Conservation (phyloP, 192 early-diverging fungal species). For the Podila minutissima region DNA sequence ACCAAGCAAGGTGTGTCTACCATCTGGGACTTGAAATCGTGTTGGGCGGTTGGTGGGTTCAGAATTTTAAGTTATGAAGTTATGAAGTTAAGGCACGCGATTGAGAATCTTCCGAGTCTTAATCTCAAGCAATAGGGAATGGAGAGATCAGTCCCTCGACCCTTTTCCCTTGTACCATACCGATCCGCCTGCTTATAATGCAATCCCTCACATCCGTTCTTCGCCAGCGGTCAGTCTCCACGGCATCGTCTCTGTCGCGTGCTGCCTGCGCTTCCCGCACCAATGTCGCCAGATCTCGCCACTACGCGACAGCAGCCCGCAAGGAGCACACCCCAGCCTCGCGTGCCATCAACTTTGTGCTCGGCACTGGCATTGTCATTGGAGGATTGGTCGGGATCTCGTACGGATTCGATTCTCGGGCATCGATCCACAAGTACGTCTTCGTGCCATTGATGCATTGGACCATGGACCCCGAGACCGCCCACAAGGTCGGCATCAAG, state of each 20-base stretch:
- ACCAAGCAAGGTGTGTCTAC: no score
- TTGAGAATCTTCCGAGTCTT: no score
- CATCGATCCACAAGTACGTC: conserved; percentile 72
- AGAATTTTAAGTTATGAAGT: no score
- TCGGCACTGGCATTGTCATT: conserved; percentile 51
- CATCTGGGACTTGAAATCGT: no score
- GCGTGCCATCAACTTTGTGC: conserved; percentile 52
- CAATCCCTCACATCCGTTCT: conserved; percentile 21
- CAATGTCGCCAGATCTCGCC: conserved; percentile 14
- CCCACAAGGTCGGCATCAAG: conserved; percentile 76
- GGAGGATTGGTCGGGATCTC: conserved; percentile 57
- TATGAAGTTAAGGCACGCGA: no score
- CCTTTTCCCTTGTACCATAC: background rate
- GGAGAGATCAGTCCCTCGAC: no score
- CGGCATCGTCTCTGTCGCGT: background rate
- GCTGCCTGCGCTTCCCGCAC: conserved; percentile 7
- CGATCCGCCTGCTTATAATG: conserved; percentile 3
- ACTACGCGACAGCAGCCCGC: conserved; percentile 37
- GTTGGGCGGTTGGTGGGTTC: no score
- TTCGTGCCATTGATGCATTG: conserved; percentile 74
- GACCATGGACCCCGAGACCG: conserved; percentile 75
- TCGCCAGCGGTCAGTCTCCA: conserved; percentile 7
- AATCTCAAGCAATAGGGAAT: no score
- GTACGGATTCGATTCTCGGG: conserved; percentile 79
- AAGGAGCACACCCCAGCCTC: conserved; percentile 43